A percentile compares a stretch with the other conserved stretches of the same genome.
Evolutionary conservation across 176 grass and related monocot genomes (phyloP).

Genomic region (Oryza meridionalis): DNA sequence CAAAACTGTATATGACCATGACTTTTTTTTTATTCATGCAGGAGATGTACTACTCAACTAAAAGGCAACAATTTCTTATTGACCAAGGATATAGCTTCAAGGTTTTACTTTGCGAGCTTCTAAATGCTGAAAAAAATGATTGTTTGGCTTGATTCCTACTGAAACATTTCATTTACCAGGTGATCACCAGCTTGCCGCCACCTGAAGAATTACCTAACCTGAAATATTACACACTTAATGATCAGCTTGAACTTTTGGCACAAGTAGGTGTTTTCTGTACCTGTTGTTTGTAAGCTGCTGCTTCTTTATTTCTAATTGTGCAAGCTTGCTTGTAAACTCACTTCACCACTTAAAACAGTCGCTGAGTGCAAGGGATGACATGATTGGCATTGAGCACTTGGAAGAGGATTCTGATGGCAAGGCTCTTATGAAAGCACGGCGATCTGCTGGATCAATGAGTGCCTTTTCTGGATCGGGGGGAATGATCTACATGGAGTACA

Average conservation of each 20-base stretch:
- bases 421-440: conserved; percentile 64
- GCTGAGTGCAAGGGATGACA: conserved; percentile 90
- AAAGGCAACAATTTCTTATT: conserved; percentile 98
- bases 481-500: conserved; percentile 94
- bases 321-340: background rate
- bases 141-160: background rate
- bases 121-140: background rate
- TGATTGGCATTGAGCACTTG: conserved; percentile 86
- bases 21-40: conserved; percentile 39
- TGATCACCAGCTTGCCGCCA: conserved; percentile 88
- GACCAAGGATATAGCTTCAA: conserved; percentile 99
- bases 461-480: conserved; percentile 75
- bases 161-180: conserved; percentile 48
- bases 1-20: background rate
- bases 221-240: conserved; percentile 69
- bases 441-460: conserved; percentile 79
- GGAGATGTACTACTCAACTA: conserved; percentile 99
- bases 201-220: conserved; percentile 77
- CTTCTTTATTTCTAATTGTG: conserved; percentile 12
- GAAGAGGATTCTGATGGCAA: conserved; percentile 97
- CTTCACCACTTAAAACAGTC: conserved; percentile 38
- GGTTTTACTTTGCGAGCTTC: conserved; percentile 46
- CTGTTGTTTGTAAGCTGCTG: background rate
- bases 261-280: conserved; percentile 53
- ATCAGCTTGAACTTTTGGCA: conserved; percentile 82